Base-by-base conservation (phyloP, 2,329 filamentous ascomycete species). In the Chrysosporium queenslandicum region DNA sequence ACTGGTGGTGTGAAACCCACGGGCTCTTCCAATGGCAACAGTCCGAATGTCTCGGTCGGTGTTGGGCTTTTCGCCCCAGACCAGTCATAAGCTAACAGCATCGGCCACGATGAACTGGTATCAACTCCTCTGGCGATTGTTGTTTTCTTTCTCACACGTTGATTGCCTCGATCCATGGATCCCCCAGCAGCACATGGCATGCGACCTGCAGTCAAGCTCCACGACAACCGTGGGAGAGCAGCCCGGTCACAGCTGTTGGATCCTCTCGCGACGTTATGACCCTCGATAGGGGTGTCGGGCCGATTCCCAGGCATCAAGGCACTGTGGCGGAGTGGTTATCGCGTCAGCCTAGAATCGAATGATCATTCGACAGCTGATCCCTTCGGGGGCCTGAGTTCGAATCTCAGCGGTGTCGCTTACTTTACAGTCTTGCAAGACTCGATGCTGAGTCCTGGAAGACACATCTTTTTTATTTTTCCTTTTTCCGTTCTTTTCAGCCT, bases 301-400 rank as follows among this genome's bases (percentile, higher is more conserved):
- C 1, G 14, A 7, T 9, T 40, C 20, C 6, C 3, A 40, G n/a
- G 18, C 37, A 23, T 20, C 37, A 43, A 29, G 40, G 40, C 40
- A 27, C 40, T 43, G 40, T 43, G 40, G 40, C 40, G 40, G 40
- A 43, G 40, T 43, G 40, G 40, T 43, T 43, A 43, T 43, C 40
- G 40, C 40, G 40, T 43, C 40, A 43, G 40, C 40, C 40, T 43
- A 43, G 40, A 43, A 43, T 43, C 12, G 20, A 14, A 14, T 25
- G 20, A 25, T 41, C 36, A 16, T 4, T 43, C 40, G 40, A 43
- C 12, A 43, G 40, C 40, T 43, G 40, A 43, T 43, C 40, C 40
- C 40, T 43, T 43, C 40, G 40, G 40, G 40, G 40, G 40, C 40
- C 40, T 43, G 40, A 14, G 40, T 43, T 43, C 40, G 40, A 43